phyloP scores from a whole-genome alignment of 2,329 filamentous ascomycete genomes.

The Berkeleyomyces basicola region DNA sequence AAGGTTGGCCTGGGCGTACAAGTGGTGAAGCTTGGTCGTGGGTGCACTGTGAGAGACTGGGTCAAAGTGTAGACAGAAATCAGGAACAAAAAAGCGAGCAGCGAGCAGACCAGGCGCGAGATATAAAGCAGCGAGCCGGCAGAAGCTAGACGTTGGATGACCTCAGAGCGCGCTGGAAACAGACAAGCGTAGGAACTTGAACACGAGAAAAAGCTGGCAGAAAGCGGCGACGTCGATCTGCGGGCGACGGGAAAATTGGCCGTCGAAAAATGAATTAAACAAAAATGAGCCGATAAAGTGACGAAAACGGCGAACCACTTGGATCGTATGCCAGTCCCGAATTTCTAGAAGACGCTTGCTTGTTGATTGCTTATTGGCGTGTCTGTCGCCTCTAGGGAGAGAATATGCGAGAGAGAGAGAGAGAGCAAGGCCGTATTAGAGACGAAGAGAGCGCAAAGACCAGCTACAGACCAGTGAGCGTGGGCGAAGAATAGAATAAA shows the following conservation, averaged over 20 bases:
- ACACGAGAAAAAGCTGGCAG: slow-evolving; percentile 5
- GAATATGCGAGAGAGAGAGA: neutral
- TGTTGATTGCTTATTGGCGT: neutral
- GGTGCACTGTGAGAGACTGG: neutral
- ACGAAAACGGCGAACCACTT: neutral
- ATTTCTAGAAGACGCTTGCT: too few relatives aligned
- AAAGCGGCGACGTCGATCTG: neutral
- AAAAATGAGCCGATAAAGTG: neutral
- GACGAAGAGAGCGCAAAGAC: neutral
- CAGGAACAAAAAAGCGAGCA: neutral
- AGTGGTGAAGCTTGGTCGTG: neutral
- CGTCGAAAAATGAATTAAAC: neutral
- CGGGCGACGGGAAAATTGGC: too few relatives aligned
- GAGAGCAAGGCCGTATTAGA: neutral
- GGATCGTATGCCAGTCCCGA: neutral
- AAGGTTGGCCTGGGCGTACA: neutral
- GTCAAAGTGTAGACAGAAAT: neutral
- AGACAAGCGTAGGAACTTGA: slow-evolving; percentile 1
- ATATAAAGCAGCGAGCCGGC: neutral
- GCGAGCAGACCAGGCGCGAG: neutral
- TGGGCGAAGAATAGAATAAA: neutral
- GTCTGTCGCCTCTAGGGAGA: neutral
- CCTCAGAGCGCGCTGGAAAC: neutral
- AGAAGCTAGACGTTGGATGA: neutral
- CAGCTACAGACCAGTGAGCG: neutral